phyloP scores from a whole-genome alignment of 2,329 filamentous ascomycete species.

The Aspergillus pseudoglaucus region DNA sequence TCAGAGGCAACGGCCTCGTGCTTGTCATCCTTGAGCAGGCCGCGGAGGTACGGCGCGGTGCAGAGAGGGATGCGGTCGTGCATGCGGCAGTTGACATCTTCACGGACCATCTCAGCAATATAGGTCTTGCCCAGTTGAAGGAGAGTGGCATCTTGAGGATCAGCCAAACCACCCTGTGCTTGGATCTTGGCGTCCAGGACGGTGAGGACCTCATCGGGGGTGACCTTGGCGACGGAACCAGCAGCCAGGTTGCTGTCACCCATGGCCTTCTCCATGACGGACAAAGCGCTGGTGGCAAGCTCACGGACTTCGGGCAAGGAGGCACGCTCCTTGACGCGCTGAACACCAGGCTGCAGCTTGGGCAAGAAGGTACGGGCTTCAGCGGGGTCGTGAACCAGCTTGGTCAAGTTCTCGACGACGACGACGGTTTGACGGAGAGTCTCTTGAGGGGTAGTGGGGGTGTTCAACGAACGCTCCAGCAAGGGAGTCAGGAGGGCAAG shows the following conservation, averaged over 20 bases:
- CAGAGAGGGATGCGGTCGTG: conserved; percentile 63
- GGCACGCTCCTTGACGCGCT: conserved; percentile 77
- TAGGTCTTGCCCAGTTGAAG: conserved; percentile 66
- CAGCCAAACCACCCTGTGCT: conserved; percentile 58
- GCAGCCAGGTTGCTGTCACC: conserved; percentile 54
- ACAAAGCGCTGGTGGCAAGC: conserved; percentile 72
- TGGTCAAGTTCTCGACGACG: conserved; percentile 95
- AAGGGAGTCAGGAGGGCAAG: conserved; percentile 90
- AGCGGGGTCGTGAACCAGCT: conserved; percentile 90
- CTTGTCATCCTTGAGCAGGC: conserved; percentile 58
- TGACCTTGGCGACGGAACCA: conserved; percentile 56
- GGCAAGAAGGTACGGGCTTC: conserved; percentile 93
- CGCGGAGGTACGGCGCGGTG: conserved; percentile 68
- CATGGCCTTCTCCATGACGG: conserved; percentile 93
- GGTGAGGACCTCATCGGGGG: conserved; percentile 63
- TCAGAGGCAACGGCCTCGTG: conserved; percentile 62
- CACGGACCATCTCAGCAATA: conserved; percentile 75
- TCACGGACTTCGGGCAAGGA: conserved; percentile 93
- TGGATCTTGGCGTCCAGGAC: conserved; percentile 71
- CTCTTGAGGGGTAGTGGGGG: conserved; percentile 83
- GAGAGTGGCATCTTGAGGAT: conserved; percentile 54
- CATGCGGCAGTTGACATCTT: conserved; percentile 79
- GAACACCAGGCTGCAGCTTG: conserved; percentile 88
- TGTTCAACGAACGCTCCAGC: conserved; percentile 89
- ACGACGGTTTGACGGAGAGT: conserved; percentile 92